Evolutionary conservation across 2,329 filamentous ascomycete species (phyloP), one percentile per base, ranked within the genome.

Genomic region (Albophoma yamanashiensis): DNA sequence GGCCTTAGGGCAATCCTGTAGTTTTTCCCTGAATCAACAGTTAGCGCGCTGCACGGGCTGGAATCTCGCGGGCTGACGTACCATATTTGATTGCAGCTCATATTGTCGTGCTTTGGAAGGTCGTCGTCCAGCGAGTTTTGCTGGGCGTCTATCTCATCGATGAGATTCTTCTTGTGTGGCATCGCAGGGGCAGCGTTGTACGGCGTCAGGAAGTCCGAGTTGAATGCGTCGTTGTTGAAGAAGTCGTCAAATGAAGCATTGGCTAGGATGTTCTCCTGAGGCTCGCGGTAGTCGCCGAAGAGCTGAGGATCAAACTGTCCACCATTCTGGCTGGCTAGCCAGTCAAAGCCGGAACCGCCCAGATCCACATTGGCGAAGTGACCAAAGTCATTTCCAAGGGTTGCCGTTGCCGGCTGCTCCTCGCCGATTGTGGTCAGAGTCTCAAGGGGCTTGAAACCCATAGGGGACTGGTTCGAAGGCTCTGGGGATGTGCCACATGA

Each of bases 31-130:
- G 70, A 60, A 50, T 50, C 11, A 15, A 20, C 27, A 64, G 72
- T 87, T 71, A 84, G 80, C 68, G 65, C 9, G 50, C 25, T 20
- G 25, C 6, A 43, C 43, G 9, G 25, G 1, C 20, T 59, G 31
- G 2, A 31, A 34, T n/a, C n/a, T 2, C 3, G 20, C 9, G 25
- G 20, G 34, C 15, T 20, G 57, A 79, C 89, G 70, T 83, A 97
- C 93, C 93, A 97, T 58, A 97, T 92, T 71, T 94, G 92, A 67
- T 89, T 92, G 76, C 92, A 97, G 62, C 84, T 91, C 67, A 96
- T 80, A 69, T 91, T 82, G 65, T 88, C 79, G 39, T 69, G 63
- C 62, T 72, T 68, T 4, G 86, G 75, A 47, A 79, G 71, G 42
- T 88, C 88, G 9, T 93, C 89, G 7, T 87, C 85, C 11, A 87